A percentile compares a stretch with the other conserved stretches of the same genome.
These are phyloP conservation scores for Gyromitra esculenta DNA, from an alignment of 2,329 filamentous ascomycete species.

Conservation along the genomic window DNA sequence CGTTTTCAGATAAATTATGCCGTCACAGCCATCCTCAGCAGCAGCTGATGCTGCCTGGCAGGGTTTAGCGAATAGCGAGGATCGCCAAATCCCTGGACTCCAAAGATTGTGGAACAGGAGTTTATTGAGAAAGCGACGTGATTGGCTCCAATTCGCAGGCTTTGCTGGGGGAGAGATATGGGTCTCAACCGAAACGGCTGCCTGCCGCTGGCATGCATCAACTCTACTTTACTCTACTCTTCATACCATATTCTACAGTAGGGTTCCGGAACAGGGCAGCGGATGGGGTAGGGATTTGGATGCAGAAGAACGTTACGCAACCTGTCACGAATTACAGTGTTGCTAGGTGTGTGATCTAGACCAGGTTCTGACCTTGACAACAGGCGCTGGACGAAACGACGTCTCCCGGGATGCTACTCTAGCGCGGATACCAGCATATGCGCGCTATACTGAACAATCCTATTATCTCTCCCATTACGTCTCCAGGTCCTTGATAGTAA, in stretches of 20 bases:
- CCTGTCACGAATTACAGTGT: constrained; percentile 43
- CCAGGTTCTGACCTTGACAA: constrained; percentile 12
- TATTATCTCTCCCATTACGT: constrained; percentile 39
- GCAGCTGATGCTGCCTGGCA: constrained; percentile 23
- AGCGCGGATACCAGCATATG: constrained; percentile 4
- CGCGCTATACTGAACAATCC: constrained; percentile 30
- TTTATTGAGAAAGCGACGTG: constrained; percentile 20
- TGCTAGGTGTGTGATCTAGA: constrained; percentile 20
- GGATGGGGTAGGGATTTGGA: constrained; percentile 14
- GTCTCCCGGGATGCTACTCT: constrained; percentile 7
- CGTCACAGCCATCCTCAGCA: constrained; percentile 30
- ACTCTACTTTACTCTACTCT: background rate
- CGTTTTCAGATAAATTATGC: constrained; percentile 43
- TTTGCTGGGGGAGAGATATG: constrained; percentile 15
- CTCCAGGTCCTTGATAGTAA: constrained; percentile 21
- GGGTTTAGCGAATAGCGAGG: constrained; percentile 45
- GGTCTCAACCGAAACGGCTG: constrained; percentile 31
- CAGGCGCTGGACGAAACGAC: constrained; percentile 27
- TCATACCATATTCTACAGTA: constrained; percentile 5
- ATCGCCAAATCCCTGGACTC: constrained; percentile 41
- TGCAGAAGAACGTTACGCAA: constrained; percentile 47
- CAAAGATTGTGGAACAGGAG: constrained; percentile 8
- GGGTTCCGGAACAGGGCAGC: constrained; percentile 41
- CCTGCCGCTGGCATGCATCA: constrained; percentile 16
- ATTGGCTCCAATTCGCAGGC: constrained; percentile 3